Percentiles rank a stretch among this genome's conserved stretches.
phyloP scores from a whole-genome alignment of 768 basidiomycete species.

The Podaxis sp. region DNA sequence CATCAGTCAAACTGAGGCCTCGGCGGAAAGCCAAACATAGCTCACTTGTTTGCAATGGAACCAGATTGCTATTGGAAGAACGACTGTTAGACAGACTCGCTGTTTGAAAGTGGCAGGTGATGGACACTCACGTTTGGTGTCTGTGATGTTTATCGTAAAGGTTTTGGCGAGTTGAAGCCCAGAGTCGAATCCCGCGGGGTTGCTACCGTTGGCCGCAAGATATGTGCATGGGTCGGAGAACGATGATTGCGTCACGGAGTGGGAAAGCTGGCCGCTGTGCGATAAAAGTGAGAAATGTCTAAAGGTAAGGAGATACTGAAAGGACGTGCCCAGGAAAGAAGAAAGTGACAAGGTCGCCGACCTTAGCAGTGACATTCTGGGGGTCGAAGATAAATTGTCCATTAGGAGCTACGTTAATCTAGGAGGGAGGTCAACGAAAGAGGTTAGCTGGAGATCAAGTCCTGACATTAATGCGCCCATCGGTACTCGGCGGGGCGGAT shows the following conservation, averaged over 20 bases:
- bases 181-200: slow-evolving; percentile 53
- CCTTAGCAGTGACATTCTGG: slow-evolving; percentile 43
- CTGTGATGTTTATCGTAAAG: slow-evolving; percentile 50
- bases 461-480: slow-evolving; percentile 37
- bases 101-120: not conserved
- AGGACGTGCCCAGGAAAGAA: slow-evolving; percentile 47
- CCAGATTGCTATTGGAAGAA: slow-evolving; percentile 44
- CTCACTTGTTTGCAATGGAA: slow-evolving; percentile 51
- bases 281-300: slow-evolving; percentile 1
- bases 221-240: slow-evolving; percentile 54
- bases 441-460: not conserved
- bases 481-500: slow-evolving; percentile 37
- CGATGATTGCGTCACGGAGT: slow-evolving; percentile 58
- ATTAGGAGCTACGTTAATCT: slow-evolving; percentile 46
- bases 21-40: not conserved
- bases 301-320: slow-evolving; percentile 24
- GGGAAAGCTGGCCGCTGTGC: slow-evolving; percentile 27
- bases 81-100: not conserved
- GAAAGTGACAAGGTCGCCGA: slow-evolving; percentile 55
- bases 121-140: slow-evolving; percentile 40
- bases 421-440: not conserved
- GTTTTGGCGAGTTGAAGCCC: slow-evolving; percentile 38
- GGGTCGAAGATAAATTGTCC: slow-evolving; percentile 44
- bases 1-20: not conserved
- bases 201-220: slow-evolving; percentile 38